These are phyloP conservation scores for Talaromyces funiculosus DNA, from an alignment of 2,329 filamentous ascomycete species.

Conservation along the genomic window DNA sequence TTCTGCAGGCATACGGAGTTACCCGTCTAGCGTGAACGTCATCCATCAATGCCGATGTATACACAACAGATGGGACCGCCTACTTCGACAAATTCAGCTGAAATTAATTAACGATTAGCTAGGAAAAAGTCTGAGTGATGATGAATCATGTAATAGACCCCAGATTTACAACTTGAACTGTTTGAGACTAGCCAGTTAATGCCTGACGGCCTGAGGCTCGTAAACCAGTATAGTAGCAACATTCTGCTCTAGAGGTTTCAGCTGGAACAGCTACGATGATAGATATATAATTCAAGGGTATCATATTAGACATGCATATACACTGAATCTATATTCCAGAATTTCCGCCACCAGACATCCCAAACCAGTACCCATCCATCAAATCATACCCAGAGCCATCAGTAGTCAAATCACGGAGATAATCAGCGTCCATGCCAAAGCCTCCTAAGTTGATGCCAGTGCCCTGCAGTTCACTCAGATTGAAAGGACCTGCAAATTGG, in stretches of 20 bases:
- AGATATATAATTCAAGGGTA: constrained; percentile 6
- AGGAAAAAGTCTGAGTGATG: not conserved
- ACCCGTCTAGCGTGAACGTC: constrained; percentile 8
- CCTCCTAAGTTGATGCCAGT: constrained; percentile 40
- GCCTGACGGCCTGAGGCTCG: too few species aligned
- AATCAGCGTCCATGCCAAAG: constrained; percentile 41
- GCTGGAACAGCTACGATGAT: too few species aligned
- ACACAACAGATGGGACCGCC: not conserved
- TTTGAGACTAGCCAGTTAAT: too few species aligned
- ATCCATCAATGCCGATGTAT: not conserved
- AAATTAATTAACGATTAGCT: not conserved
- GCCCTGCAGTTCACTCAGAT: constrained; percentile 22
- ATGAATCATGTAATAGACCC: too few species aligned
- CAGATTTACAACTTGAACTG: too few species aligned
- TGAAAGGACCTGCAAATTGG: not conserved
- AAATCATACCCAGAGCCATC: constrained; percentile 46
- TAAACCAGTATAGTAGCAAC: too few species aligned
- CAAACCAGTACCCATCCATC: constrained; percentile 54
- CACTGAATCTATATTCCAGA: constrained; percentile 11
- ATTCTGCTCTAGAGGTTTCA: too few species aligned
- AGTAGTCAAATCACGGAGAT: constrained; percentile 44
- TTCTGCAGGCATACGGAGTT: not conserved
- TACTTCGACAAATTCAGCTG: not conserved
- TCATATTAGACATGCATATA: constrained; percentile 8
- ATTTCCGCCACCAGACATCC: constrained; percentile 25